These are phyloP conservation scores for Boletus vermiculosoides DNA, from an alignment of 768 basidiomycete genomes.

Conservation along the genomic window DNA sequence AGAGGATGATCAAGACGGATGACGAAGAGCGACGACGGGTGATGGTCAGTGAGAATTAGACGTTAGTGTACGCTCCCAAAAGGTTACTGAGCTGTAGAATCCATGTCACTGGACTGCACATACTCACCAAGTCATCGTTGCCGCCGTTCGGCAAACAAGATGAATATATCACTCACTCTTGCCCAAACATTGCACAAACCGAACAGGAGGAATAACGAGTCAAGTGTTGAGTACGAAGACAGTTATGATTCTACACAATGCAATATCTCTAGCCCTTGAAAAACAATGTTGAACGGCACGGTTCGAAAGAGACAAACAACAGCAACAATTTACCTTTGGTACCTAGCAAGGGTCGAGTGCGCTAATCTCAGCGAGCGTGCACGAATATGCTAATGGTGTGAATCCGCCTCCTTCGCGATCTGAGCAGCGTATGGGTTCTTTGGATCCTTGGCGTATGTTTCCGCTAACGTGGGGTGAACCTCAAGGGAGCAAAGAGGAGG, in stretches of 20 bases:
- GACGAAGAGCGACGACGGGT: background rate
- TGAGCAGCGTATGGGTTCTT: constrained; percentile 81
- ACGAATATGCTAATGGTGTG: constrained; percentile 34
- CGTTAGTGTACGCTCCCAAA: background rate
- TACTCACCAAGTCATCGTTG: background rate
- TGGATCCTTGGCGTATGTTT: constrained; percentile 68
- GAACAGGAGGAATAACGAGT: background rate
- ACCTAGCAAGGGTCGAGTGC: background rate
- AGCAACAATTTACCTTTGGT: constrained; percentile 3
- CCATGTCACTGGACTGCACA: no score
- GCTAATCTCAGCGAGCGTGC: background rate
- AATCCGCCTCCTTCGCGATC: constrained; percentile 62
- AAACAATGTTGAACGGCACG: background rate
- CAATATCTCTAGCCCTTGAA: constrained; percentile 14
- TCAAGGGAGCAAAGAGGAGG: background rate
- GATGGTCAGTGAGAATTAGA: background rate
- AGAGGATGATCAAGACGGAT: background rate
- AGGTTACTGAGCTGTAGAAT: no score
- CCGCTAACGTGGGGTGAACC: constrained; percentile 42
- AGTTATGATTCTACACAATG: constrained; percentile 17
- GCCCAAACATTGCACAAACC: background rate
- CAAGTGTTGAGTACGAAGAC: constrained; percentile 7
- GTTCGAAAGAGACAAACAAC: background rate
- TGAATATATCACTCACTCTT: background rate
- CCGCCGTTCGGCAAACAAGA: background rate